Evolutionary conservation across 768 basidiomycete species (phyloP), one percentile per base, ranked within the genome.

Genomic region (Boletus patriciae): DNA sequence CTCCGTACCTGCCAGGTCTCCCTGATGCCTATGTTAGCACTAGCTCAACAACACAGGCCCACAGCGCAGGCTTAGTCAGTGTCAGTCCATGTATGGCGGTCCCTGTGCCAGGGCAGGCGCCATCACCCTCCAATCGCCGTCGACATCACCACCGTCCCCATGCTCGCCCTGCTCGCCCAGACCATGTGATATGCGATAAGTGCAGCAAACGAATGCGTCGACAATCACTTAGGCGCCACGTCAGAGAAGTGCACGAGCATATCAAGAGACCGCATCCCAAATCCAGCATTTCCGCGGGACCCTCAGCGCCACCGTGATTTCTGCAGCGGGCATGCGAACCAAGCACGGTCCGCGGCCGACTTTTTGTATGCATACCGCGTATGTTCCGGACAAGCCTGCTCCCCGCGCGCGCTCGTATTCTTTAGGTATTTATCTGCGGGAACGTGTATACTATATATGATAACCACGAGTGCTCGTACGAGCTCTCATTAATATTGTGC

Each of bases 181-280:
- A 50, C 18, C 34, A 4, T 18, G 54, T 50, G 29, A 7, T 6
- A 2, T 62, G 60, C 15, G 45, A 49, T 8, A 38, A 8, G 12
- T 69, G 68, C 52, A 12, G 25, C 1, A 69, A 64, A 41, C 0
- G 0, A 0, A 60, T 69, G 64, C 50, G 60, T 2, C 58, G 13
- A 34, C 58, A 61, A 18, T 70, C 69, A 1, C 40, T 62, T 0
- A 58, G 2, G 18, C 56, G 68, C 27, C 68, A 69, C 33, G n/a
- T 57, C 0, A 56, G 31, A 4, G 68, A 69, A 18, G 61, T 69
- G 0, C 68, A 69, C 5, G 9, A 62, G 0, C 50, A 40, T 12
- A 50, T 62, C 18, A 69, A 60, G 55, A 61, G 68, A 23, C 41
- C 58, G 4, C 47, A 49, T 16, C 4, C 46, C 1, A 59, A 55